Conservation (phyloP, 495 filamentous ascomycete species). For the Haplographium delicatum region DNA sequence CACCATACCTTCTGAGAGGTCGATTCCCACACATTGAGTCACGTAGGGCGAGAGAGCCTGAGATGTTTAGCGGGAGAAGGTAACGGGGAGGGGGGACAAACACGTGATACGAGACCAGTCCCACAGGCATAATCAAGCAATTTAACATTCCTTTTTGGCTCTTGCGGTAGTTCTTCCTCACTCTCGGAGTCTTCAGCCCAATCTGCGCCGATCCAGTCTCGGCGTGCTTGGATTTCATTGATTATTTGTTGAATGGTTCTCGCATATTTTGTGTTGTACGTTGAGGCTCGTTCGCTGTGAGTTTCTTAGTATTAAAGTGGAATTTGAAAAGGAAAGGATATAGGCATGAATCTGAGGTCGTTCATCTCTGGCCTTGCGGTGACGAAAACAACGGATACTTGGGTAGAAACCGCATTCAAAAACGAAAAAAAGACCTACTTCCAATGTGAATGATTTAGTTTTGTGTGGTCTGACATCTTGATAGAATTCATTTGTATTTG, state of each 20-base stretch:
- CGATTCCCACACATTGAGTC: constrained; percentile 22
- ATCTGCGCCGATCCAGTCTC: constrained; percentile 24
- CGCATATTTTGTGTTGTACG: constrained; percentile 24
- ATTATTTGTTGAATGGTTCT: constrained; percentile 26
- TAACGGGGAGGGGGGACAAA: constrained; percentile 5
- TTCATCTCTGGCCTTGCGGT: too few species aligned
- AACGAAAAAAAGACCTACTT: constrained; percentile 15
- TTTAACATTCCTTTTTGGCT: constrained; percentile 11
- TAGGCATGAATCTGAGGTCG: neutral
- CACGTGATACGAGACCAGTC: constrained; percentile 26
- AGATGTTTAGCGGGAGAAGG: neutral
- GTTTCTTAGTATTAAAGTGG: neutral
- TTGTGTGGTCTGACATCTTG: constrained; percentile 13
- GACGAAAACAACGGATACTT: too few species aligned
- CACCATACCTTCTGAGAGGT: constrained; percentile 26
- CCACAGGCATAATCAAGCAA: constrained; percentile 29
- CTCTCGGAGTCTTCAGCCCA: constrained; percentile 18
- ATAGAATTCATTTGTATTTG: too few species aligned
- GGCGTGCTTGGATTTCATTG: constrained; percentile 18
- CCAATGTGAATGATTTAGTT: constrained; percentile 19
- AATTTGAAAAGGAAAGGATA: neutral
- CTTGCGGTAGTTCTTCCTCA: constrained; percentile 4
- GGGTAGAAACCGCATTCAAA: too few species aligned
- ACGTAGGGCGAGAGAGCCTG: constrained; percentile 25
- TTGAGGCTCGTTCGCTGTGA: constrained; percentile 16